Evolutionary conservation across 345 rosid genomes (phyloP), one percentile per base, ranked within the genome.

Genomic region (Draba incana): DNA sequence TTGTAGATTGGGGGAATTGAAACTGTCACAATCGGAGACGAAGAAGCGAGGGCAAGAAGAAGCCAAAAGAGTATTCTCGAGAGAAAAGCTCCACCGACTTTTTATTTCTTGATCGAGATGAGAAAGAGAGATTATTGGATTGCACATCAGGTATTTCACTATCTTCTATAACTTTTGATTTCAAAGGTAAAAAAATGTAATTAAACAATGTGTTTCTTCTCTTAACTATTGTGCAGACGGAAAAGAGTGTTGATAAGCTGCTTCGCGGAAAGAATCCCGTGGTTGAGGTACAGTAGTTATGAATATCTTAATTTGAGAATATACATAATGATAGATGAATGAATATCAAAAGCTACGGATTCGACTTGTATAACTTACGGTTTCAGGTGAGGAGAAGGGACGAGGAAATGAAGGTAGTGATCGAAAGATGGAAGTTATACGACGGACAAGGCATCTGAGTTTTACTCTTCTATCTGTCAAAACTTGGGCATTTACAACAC

Each of bases 91-190:
- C 84, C 90, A 13, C 84, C 90, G 5, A 85, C 92, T 16, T 88
- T 88, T 77, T 82, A 81, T 71, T 88, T 86, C 78, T 71, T 85
- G 80, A 82, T 86, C 13, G 88, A 89, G 81, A 85, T 89, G 88
- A 68, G 90, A 62, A 84, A 82, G 24, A 81, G 84, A 56, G 85
- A 80, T 62, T 76, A 76, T 63, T 85, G 86, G 88, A 85, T 85
- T 52, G 81, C 77, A 30, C 90, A 87, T 78, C 78, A 69, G 77
- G 92, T 87, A 79, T 20, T 16, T 10, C 48, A 38, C 41, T 42
- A 4, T 50, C 20, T 16, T 48, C 33, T 60, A 2, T 11, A 14
- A 49, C 30, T 14, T 47, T 46, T 12, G 3, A 3, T 10, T 52
- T 20, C 46, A 23, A 44, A 45, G 39, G 23, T 50, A 6, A 23